Percentiles rank a stretch among this genome's conserved stretches.
Evolutionary conservation across 208 protist species (phyloP).

Genomic region (Trypanosoma conorhini): DNA sequence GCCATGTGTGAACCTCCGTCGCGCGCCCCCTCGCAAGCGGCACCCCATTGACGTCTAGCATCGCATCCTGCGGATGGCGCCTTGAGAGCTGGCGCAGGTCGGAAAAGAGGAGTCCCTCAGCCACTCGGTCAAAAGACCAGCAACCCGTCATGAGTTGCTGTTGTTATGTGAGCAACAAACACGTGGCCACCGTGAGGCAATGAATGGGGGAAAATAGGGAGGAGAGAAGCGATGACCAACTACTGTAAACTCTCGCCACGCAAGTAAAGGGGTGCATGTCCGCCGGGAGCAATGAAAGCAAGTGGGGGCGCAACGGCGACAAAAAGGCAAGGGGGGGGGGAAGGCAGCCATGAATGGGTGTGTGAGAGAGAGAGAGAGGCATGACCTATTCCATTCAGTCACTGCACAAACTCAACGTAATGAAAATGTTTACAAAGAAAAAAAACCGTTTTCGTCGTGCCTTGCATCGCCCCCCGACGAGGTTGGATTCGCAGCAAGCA

Average conservation of each 20-base stretch:
- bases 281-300: neutral
- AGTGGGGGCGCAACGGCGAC: neutral
- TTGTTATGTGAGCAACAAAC: neutral
- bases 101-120: constrained; percentile 29
- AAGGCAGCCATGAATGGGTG: neutral
- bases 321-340: neutral
- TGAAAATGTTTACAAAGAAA: constrained; percentile 3
- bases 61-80: neutral
- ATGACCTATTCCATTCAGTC: neutral
- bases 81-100: constrained; percentile 12
- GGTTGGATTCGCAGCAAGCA: no score
- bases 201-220: neutral
- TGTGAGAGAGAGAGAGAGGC: neutral
- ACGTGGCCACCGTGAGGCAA: neutral
- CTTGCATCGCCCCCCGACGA: no score
- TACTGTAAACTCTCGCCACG: neutral
- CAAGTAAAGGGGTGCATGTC: neutral
- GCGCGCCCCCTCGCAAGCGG: constrained; percentile 27
- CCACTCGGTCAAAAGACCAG: constrained; percentile 48
- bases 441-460: neutral
- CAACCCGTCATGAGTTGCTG: neutral
- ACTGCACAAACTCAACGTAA: neutral
- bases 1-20: constrained; percentile 47
- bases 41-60: constrained; percentile 19
- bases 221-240: neutral